Base-by-base conservation (phyloP, 2,329 filamentous ascomycete species). In the Colletotrichum salicis region DNA sequence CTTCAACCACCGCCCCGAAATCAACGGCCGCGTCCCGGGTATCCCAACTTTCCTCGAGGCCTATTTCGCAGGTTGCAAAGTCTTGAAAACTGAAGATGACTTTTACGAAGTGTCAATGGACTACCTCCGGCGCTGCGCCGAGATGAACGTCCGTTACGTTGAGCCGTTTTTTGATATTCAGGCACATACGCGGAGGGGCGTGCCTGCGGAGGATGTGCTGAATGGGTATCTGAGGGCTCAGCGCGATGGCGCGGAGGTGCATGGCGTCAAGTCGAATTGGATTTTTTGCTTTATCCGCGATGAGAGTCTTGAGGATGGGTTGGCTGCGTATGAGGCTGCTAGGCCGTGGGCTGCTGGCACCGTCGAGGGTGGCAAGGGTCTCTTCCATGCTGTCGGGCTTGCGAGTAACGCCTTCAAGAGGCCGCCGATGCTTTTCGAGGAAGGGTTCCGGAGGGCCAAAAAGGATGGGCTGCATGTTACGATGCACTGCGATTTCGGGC, bases 91-190 rank as follows among this genome's bases (percentile, higher is more conserved):
- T 3, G 83, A 87, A n/a, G 81, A 84, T 22, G 93, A 95, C 81
- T 95, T 93, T 77, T 91, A 93, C 78, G 88, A 88, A 61, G 86
- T 96, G 15, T 92, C 92, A 5, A 93, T 90, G 85, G 87, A 88
- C 73, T 95, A 95, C 82, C 92, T 95, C 79, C 78, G 84, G 37
- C 88, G 87, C 67, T 93, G 92, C 5, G 86, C 89, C 33, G 82
- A 82, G 3, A 90, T 94, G 74, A 89, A 89, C 37, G 90, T 95
- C 2, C 86, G 88, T 64, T 93, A 95, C 78, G 91, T 91, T n/a
- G 93, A 95, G 80, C 87, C 94, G 74, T 95, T 94, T 83, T 95
- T 95, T 82, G 93, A 95, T 79, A 93, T 93, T 2, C 93, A 95
- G 80, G 92, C 91, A 1, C 93, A 95, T 79, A 87, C 89, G 2